These are phyloP conservation scores for Phycomyces nitens DNA, from an alignment of 192 early-diverging fungal species.

Conservation along the genomic window DNA sequence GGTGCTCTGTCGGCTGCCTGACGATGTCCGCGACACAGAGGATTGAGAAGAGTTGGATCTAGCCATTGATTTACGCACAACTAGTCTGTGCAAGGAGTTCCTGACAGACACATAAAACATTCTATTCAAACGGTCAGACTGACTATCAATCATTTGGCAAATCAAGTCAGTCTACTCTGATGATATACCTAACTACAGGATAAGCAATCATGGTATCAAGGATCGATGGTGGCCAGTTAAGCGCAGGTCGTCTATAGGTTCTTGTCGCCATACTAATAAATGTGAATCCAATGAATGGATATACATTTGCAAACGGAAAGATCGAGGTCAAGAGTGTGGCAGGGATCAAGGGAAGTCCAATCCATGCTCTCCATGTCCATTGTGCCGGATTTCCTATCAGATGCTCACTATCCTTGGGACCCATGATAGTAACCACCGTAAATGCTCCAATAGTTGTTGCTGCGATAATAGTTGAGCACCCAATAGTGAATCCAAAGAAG, in stretches of 20 bases:
- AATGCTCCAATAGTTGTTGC: slow-evolving; percentile 67
- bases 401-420: slow-evolving; percentile 55
- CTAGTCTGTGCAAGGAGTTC: too few species aligned
- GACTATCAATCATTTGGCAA: too few species aligned
- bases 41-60: too few species aligned
- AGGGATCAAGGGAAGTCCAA: slow-evolving; percentile 39
- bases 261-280: background rate
- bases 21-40: too few species aligned
- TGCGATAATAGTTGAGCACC: slow-evolving; percentile 59
- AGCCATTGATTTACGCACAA: too few species aligned
- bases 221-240: too few species aligned
- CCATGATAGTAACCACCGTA: slow-evolving; percentile 63
- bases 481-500: slow-evolving; percentile 54
- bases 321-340: background rate
- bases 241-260: background rate
- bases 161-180: too few species aligned
- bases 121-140: too few species aligned
- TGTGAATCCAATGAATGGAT: background rate
- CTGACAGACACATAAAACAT: too few species aligned
- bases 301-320: background rate
- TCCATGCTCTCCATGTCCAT: slow-evolving; percentile 62
- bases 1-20: too few species aligned
- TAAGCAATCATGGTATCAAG: too few species aligned
- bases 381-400: slow-evolving; percentile 51
- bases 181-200: too few species aligned